Conservation (phyloP, 225 moss, liverwort and hornwort genomes). For the Polytrichum commune region DNA sequence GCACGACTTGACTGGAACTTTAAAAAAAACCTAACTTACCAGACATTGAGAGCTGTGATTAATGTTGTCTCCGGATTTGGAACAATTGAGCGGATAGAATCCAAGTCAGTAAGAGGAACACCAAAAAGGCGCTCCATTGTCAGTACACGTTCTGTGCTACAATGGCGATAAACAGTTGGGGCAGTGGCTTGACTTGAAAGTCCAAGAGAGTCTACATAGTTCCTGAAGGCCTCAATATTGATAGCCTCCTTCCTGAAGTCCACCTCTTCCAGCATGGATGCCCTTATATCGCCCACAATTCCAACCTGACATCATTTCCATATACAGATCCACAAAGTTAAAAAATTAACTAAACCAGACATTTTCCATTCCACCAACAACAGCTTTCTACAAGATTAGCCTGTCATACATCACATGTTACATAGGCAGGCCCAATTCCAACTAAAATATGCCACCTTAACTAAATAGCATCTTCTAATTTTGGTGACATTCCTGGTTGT, state of each 20-base stretch:
- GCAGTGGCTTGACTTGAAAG: constrained; percentile 80
- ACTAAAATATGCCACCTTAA: no score
- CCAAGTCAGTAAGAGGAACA: constrained; percentile 86
- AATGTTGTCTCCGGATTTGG: constrained; percentile 85
- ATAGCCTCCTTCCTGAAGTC: constrained; percentile 92
- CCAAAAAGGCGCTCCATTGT: constrained; percentile 97
- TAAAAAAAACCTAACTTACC: constrained; percentile 37
- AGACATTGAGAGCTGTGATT: constrained; percentile 92
- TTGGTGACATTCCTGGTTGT: no score
- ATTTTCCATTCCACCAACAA: no score
- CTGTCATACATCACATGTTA: no score
- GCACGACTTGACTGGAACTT: neutral
- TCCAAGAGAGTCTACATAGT: constrained; percentile 72
- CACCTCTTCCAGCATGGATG: constrained; percentile 94
- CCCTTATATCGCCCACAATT: constrained; percentile 77
- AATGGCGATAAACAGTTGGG: constrained; percentile 83
- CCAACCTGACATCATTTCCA: constrained; percentile 56
- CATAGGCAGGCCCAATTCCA: no score
- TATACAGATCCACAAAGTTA: neutral
- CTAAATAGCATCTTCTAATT: no score
- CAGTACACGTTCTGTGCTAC: constrained; percentile 84
- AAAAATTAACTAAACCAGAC: no score
- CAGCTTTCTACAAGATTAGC: no score
- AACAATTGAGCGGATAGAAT: constrained; percentile 81
- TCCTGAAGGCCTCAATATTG: constrained; percentile 80